Evolutionary conservation across 1,139 yeast species (phyloP), one percentile per base, ranked within the genome.

Genomic region (Saccharomycopsis crataegensis): DNA sequence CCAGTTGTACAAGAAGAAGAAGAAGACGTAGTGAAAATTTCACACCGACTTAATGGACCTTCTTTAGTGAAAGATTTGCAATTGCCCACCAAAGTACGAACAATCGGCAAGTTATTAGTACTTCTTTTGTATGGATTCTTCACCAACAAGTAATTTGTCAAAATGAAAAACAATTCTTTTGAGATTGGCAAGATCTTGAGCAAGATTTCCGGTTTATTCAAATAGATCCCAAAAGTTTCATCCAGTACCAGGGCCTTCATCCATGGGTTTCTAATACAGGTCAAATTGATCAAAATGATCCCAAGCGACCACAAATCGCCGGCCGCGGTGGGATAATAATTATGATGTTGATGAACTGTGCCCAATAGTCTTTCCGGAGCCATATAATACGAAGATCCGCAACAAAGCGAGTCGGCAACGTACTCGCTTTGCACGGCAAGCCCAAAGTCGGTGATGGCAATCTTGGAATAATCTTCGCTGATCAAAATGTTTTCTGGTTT

Each of bases 221-320:
- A 67, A 64, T 72, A 82, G 16, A 78, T 78, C 53, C 70, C 68
- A 64, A 78, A 83, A 0, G 86, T 79, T 47, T 77, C 71, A 62
- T 83, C 87, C 47, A 78, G 78, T 6, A 67, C 67, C 43, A 79
- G 70, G 4, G 96, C 96, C 60, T 83, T 80, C 54, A 89, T 79
- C 97, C 97, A 90, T 17, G 97, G 96, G 64, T 90, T 90, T 65
- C 96, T 77, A 47, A 89, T 83, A 62, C 96, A 87, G 12, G 88
- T 77, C 51, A 90, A 74, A 65, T 90, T 90, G 59, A 90, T 80
- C 56, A 90, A 72, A 40, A 90, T 82, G 34, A 90, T 83, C 2
- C 94, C 95, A 53, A 90, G 71, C 1, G 96, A 86, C 97, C 97
- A 90, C 33, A 88, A 78, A 65, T 90, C 97, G 51, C 93, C 90